A percentile compares a stretch with the other conserved stretches of the same genome.
Evolutionary conservation across 257 asterid genomes (phyloP).

Genomic region (Primulina tabacum): DNA sequence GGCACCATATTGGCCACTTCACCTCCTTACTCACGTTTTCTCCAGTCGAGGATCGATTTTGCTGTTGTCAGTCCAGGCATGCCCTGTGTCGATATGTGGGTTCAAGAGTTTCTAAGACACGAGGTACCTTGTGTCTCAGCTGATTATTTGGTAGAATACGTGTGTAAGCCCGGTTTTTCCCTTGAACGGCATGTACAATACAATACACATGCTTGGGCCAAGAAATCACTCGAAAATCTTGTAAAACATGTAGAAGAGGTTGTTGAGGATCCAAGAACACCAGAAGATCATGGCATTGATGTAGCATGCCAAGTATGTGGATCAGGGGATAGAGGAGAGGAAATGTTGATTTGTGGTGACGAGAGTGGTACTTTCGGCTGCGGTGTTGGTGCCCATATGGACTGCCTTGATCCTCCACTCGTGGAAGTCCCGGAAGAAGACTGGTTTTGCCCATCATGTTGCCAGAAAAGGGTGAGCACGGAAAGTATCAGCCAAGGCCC

Average conservation of each 20-base stretch:
- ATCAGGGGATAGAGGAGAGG: conserved; percentile 54
- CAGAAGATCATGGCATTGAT: conserved; percentile 22
- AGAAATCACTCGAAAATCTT: conserved; percentile 52
- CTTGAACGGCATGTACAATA: conserved; percentile 79
- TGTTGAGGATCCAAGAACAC: conserved; percentile 37
- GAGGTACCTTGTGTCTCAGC: conserved; percentile 78
- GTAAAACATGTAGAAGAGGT: conserved; percentile 40
- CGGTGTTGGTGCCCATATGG: conserved; percentile 61
- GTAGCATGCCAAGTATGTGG: conserved; percentile 54
- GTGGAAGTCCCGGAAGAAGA: conserved; percentile 55
- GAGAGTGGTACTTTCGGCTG: conserved; percentile 57
- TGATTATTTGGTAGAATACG: conserved; percentile 85
- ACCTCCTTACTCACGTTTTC: conserved; percentile 81
- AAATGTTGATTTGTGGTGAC: conserved; percentile 76
- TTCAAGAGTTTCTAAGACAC: conserved; percentile 69
- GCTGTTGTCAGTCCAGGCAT: conserved; percentile 77
- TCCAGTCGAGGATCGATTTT: conserved; percentile 62
- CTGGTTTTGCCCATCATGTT: conserved; percentile 59
- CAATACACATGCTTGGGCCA: conserved; percentile 74
- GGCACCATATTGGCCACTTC: conserved; percentile 87
- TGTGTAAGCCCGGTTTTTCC: conserved; percentile 86
- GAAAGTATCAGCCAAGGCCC: conserved; percentile 22
- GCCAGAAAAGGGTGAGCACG: conserved; percentile 14
- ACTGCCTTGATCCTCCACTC: conserved; percentile 77
- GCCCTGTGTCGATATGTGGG: conserved; percentile 78